Base-by-base conservation (phyloP, 2,329 filamentous ascomycete genomes). In the Trichoderma pleuroti region DNA sequence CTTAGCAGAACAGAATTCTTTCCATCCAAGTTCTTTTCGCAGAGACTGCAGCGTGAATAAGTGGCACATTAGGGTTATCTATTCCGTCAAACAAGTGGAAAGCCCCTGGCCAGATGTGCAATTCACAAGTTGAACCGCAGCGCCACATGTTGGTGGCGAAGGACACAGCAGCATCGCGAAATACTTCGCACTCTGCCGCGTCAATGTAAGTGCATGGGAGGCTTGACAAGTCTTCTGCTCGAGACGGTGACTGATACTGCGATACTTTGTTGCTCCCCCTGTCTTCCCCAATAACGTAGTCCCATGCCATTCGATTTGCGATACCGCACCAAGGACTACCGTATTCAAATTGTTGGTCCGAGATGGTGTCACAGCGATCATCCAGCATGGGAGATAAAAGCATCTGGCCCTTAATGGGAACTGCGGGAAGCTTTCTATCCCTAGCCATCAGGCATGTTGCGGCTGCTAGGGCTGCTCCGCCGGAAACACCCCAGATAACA, bases 341-440 rank as follows among this genome's bases (percentile, higher is more conserved):
- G 57, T 73, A 70, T 59, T 75, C 74, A 36, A 75, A 75, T 56
- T 76, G 74, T 56, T 71, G 64, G 49, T 74, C 72, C 11, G 73
- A 73, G 10, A 75, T 3, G 5, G 26, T 73, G 3, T 72, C 59
- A 39, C 72, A 74, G 2, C 73, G 71, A 61, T 76, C 75, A 39
- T 75, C 75, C 26, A 76, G 64, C 67, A 76, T 72, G n/a, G 75
- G 74, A 4, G 73, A 73, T 5, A 72, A n/a, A 14, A 76, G 64
- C 72, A 76, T 75, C 72, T 76, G 74, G 4, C 71, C 74, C 36
- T 68, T 71, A 36, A 75, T 65, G 14, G 72, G 71, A 18, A 67
- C 52, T 4, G 59, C 61, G 2, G 72, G 72, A 21, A 56, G 24
- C 26, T 63, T 72, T 30, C 59, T 72, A 36, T 75, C 74, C 12